Base-by-base conservation (phyloP, 1,139 yeast genomes). In the Scheffersomyces illinoinensis region DNA sequence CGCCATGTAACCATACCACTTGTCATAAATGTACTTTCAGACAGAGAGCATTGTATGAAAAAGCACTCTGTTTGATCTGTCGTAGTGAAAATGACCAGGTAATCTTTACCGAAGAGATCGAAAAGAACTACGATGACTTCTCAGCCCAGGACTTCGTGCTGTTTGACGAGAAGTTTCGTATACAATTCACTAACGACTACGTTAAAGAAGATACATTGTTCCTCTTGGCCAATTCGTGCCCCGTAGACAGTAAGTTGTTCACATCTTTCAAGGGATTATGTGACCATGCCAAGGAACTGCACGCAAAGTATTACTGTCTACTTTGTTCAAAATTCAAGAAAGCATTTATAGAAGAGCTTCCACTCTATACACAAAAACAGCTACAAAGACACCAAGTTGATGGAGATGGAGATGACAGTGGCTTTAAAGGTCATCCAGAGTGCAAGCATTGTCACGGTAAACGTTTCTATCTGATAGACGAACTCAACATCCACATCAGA, bases 391-490 rank as follows among this genome's bases (percentile, higher is more conserved):
- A 95, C 74, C 90, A 89, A 69, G 73, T 81, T 5, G 81, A 78
- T 52, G 98, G 97, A 53, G 64, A 60, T 47, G 60, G 58, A n/a
- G 87, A 83, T 59, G 83, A 81, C 53, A 73, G 76, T 20, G 98
- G 98, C 2, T 93, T 93, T 71, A 79, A 76, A 12, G 98, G 98
- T 0, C 99, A 95, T 70, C 98, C 98, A 0, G 82, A 83, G 64
- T 95, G 99, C 79, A 86, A 85, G 64, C 91, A 91, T 71, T 95
- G 99, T 73, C 76, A 84, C 4, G 86, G 87, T 1, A 82, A 79
- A 64, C 75, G 97, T 59, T 93, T 91, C 71, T 95, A 95, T 71
- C 92, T 97, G 0, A 93, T 88, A 57, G 98, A 95, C 70, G 98
- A 93, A 71, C 79, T 93, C 66, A 87, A 85, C 66, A 75, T 88